Percentiles rank a stretch among this genome's conserved stretches.
These are phyloP conservation scores for Pythium monospermum DNA, from an alignment of 352 stramenopile genomes.

Conservation along the genomic window DNA sequence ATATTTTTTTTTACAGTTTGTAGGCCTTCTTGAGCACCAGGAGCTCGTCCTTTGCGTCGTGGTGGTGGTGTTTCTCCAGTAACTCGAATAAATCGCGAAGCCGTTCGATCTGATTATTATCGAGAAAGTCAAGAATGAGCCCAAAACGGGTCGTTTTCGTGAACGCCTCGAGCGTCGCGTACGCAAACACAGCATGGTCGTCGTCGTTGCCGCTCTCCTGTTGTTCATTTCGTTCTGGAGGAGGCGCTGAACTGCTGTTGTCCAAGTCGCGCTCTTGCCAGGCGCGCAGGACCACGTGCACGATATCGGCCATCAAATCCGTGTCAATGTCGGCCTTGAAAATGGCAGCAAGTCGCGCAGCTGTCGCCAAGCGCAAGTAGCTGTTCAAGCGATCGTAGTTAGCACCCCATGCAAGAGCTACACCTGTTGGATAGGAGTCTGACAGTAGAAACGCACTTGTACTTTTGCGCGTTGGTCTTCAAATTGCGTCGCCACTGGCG, in stretches of 20 bases:
- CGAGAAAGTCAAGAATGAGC: slow-evolving; percentile 66
- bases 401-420: too few relatives aligned
- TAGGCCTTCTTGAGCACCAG: slow-evolving; percentile 3
- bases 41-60: background rate
- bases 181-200: slow-evolving; percentile 29
- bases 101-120: slow-evolving; percentile 56
- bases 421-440: too few relatives aligned
- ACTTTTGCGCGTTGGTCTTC: slow-evolving; percentile 48
- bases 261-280: slow-evolving; percentile 20
- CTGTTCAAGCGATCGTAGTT: slow-evolving; percentile 14
- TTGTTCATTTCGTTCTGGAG: too few relatives aligned
- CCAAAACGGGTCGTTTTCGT: slow-evolving; percentile 43
- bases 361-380: slow-evolving; percentile 59
- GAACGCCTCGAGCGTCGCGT: slow-evolving; percentile 35
- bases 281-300: slow-evolving; percentile 32
- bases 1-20: slow-evolving; percentile 5
- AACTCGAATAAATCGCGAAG: slow-evolving; percentile 31
- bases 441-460: slow-evolving; percentile 27
- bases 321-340: slow-evolving; percentile 72
- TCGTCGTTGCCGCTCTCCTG: background rate
- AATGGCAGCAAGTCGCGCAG: slow-evolving; percentile 33
- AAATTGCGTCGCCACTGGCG: slow-evolving; percentile 70
- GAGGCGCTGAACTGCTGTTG: too few relatives aligned
- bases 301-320: slow-evolving; percentile 65
- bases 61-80: slow-evolving; percentile 1